Base-by-base conservation (phyloP, 2,329 filamentous ascomycete species). In the Trichoderma citrinoviride region DNA sequence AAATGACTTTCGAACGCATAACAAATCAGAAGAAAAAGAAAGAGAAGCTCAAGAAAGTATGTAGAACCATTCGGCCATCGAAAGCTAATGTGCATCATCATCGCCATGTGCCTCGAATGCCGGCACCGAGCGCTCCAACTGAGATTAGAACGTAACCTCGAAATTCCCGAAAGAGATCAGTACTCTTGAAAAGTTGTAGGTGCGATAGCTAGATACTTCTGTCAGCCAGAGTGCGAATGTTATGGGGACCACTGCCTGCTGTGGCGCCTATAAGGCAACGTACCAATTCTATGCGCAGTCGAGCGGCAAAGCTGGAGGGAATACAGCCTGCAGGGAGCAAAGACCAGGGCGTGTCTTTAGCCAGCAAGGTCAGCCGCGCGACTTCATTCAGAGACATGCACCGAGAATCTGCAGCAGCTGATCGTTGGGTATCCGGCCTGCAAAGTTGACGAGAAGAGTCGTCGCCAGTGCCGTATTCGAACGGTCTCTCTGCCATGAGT, bases 401-500 rank as follows among this genome's bases (percentile, higher is more conserved):
- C 68, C 67, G 7, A 75, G 40, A 7, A 73, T 65, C n/a, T 67
- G 65, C 4, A 73, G 60, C 14, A 75, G 65, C 61, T 72, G 67
- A 2, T 70, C 66, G n/a, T 71, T 70, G 10, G 70, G 67, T 12
- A 75, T 67, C 17, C 66, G 64, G 0, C 73, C 73, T 8, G 70
- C 65, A 53, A 71, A 70, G 44, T 71, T 70, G 41, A 71, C 66
- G 14, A 75, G 44, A 21, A 74, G 50, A 1, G 71, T 68, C 17
- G 67, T 70, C 1, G 72, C 73, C 1, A 74, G 60, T 0, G 70
- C 70, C 8, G 70, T 69, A 46, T 72, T 71, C 8, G 73, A 72
- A 10, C 68, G 68, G 21, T 73, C 69, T 3, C 58, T 56, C 27
- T 71, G 67, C 67, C 68, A 68, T 17, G 65, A 57, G 5, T 57